Evolutionary conservation across 2,329 filamentous ascomycete genomes (phyloP).

Genomic region (Penicillium polonicum): DNA sequence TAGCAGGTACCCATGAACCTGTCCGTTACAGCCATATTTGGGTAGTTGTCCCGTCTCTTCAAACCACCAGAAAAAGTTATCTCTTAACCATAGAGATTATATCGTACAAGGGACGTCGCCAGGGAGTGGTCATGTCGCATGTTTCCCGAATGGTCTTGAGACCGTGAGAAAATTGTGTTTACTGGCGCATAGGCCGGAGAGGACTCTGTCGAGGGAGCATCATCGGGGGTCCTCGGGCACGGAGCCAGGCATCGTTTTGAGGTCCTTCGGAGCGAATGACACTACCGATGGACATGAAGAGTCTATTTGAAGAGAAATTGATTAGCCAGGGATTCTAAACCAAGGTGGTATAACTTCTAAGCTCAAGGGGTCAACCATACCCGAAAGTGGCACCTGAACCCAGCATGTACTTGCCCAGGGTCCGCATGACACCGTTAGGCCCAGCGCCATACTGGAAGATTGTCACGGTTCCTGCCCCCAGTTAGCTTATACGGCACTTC

Average conservation of each 20-base stretch:
- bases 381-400: constrained; percentile 95
- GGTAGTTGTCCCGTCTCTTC: constrained; percentile 1
- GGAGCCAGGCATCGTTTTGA: constrained; percentile 71
- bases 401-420: constrained; percentile 93
- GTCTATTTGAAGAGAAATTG: constrained; percentile 47
- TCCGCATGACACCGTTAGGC: constrained; percentile 88
- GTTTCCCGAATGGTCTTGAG: constrained; percentile 13
- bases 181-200: constrained; percentile 34
- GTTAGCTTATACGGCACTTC: constrained; percentile 4
- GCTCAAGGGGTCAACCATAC: constrained; percentile 52
- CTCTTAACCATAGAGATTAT: constrained; percentile 19
- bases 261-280: constrained; percentile 91
- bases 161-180: constrained; percentile 12
- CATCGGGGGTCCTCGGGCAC: constrained; percentile 71
- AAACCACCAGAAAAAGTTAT: constrained; percentile 15
- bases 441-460: constrained; percentile 95
- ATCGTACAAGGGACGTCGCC: constrained; percentile 34
- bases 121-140: constrained; percentile 25
- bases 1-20: constrained; percentile 5
- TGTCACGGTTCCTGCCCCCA: constrained; percentile 71
- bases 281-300: constrained; percentile 99
- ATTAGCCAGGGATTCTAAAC: not conserved
- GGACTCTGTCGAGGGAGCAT: constrained; percentile 56
- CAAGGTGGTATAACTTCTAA: not conserved
- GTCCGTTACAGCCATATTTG: not conserved